phyloP scores from a whole-genome alignment of 257 asterid species.

The Lavandula angustifolia region DNA sequence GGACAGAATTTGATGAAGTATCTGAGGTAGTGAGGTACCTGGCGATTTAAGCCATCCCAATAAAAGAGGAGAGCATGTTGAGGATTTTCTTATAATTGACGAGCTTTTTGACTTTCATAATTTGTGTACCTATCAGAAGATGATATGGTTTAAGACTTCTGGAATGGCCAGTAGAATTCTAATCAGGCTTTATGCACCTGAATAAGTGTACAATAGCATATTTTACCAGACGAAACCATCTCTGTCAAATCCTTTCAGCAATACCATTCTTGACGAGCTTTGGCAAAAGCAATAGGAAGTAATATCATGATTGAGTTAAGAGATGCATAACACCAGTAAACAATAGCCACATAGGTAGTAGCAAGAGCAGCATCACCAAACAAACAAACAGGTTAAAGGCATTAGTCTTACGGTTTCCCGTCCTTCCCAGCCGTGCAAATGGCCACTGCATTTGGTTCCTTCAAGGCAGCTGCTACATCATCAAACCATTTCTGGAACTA shows the following conservation, averaged over 20 bases:
- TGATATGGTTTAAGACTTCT: constrained; percentile 26
- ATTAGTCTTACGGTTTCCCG: constrained; percentile 70
- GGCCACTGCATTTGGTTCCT: constrained; percentile 98
- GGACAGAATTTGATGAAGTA: constrained; percentile 19
- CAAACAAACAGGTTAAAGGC: constrained; percentile 19
- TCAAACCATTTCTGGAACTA: constrained; percentile 98
- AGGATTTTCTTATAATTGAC: constrained; percentile 70
- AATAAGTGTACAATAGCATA: constrained; percentile 31
- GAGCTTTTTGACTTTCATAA: constrained; percentile 70
- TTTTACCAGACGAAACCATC: constrained; percentile 76
- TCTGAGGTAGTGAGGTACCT: constrained; percentile 42
- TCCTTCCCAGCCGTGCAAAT: constrained; percentile 83
- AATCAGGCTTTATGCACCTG: constrained; percentile 22
- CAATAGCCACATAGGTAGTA: constrained; percentile 12
- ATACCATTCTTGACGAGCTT: constrained; percentile 80
- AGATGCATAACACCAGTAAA: not conserved
- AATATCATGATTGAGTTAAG: constrained; percentile 13
- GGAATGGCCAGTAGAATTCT: constrained; percentile 10
- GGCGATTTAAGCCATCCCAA: constrained; percentile 74
- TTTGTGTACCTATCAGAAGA: constrained; percentile 66
- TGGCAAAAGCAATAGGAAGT: constrained; percentile 24
- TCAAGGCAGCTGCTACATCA: constrained; percentile 85
- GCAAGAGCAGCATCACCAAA: constrained; percentile 6
- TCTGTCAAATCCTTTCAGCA: constrained; percentile 65
- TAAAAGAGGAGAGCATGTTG: constrained; percentile 71